These are phyloP conservation scores for Sarcodon sp. DNA, from an alignment of 768 basidiomycete genomes.

Conservation along the genomic window DNA sequence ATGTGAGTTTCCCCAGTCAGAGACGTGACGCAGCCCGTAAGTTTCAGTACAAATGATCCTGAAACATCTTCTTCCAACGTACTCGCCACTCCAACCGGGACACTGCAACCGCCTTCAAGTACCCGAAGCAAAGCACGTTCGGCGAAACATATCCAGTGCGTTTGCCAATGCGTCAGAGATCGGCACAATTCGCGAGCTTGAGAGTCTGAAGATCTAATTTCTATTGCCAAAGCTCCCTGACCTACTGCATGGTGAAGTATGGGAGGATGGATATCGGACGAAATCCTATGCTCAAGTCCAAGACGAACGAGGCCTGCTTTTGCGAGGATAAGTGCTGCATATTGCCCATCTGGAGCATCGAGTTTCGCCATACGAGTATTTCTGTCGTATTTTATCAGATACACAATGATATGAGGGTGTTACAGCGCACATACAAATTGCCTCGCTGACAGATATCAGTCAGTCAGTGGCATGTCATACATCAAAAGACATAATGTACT, in stretches of 20 bases:
- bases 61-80: constrained; percentile 24
- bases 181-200: constrained; percentile 51
- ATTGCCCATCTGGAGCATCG: constrained; percentile 70
- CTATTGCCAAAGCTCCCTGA: constrained; percentile 85
- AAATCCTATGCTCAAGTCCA: constrained; percentile 62
- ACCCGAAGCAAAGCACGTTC: constrained; percentile 84
- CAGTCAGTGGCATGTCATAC: not conserved
- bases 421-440: constrained; percentile 52
- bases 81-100: constrained; percentile 80
- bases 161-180: constrained; percentile 61
- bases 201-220: constrained; percentile 60
- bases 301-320: constrained; percentile 84
- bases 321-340: constrained; percentile 84
- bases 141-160: constrained; percentile 64
- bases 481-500: constrained; percentile 19
- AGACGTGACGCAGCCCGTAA: constrained; percentile 79
- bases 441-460: constrained; percentile 44
- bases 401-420: not conserved
- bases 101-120: constrained; percentile 94
- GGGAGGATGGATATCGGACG: constrained; percentile 61
- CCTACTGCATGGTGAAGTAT: constrained; percentile 81
- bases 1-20: constrained; percentile 66
- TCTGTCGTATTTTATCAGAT: constrained; percentile 22
- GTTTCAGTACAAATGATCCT: constrained; percentile 26
- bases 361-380: constrained; percentile 89